phyloP scores from a whole-genome alignment of 129 eudicot species.

The Chrysanthemum lavandulifolium region DNA sequence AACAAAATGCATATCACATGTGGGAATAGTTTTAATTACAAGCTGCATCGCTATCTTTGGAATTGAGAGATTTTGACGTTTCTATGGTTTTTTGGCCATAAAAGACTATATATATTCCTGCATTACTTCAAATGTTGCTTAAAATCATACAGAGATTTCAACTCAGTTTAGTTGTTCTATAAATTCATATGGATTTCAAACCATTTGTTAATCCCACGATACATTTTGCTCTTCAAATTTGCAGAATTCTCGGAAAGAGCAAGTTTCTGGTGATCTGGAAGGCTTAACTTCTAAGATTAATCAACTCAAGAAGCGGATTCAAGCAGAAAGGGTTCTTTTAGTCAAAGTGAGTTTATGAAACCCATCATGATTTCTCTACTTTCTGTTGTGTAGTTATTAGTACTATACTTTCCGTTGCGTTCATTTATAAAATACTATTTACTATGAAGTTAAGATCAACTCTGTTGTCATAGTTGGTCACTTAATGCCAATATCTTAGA shows the following conservation, averaged over 20 bases:
- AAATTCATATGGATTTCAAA: not conserved
- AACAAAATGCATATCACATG: not conserved
- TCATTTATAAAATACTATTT: too few relatives aligned
- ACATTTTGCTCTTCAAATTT: constrained; percentile 1
- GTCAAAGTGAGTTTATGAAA: constrained; percentile 46
- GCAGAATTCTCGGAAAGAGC: constrained; percentile 35
- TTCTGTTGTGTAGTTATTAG: not conserved
- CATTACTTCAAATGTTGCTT: constrained; percentile 5
- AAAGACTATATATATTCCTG: not conserved
- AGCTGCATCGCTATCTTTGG: not conserved
- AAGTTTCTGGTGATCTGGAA: constrained; percentile 46
- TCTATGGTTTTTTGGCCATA: not conserved
- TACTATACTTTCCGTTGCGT: too few relatives aligned
- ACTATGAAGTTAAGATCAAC: too few relatives aligned
- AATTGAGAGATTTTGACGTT: constrained; percentile 7
- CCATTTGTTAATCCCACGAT: constrained; percentile 1
- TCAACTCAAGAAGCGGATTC: constrained; percentile 71
- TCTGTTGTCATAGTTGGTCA: too few relatives aligned
- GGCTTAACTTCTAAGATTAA: constrained; percentile 41
- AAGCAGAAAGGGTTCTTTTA: constrained; percentile 56
- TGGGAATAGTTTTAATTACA: not conserved
- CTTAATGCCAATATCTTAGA: too few relatives aligned
- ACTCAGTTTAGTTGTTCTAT: not conserved
- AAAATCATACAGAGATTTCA: not conserved
- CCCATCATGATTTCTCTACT: not conserved